A percentile compares a stretch with the other conserved stretches of the same genome.
phyloP scores from a whole-genome alignment of 495 filamentous ascomycete genomes.

The Aspergillus incahuasiensis region DNA sequence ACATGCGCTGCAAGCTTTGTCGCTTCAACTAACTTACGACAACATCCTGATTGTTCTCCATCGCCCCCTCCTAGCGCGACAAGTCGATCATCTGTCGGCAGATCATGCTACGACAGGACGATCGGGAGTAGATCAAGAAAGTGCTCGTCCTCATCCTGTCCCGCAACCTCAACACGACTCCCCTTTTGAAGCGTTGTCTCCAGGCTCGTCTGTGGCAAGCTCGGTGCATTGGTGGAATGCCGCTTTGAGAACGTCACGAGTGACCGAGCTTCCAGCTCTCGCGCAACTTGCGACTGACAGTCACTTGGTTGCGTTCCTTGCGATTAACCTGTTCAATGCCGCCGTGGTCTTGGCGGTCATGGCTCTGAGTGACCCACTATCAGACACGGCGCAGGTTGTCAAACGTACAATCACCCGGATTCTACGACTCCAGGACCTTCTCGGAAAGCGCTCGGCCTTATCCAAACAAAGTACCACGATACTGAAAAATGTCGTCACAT shows the following conservation, averaged over 20 bases:
- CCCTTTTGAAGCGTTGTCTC: background rate
- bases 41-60: constrained; percentile 33
- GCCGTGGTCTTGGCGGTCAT: constrained; percentile 30
- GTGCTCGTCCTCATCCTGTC: background rate
- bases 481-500: constrained; percentile 23
- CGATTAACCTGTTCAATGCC: constrained; percentile 34
- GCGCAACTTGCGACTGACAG: constrained; percentile 26
- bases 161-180: background rate
- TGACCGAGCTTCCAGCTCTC: constrained; percentile 23
- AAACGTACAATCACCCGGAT: constrained; percentile 32
- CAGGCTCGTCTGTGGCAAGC: background rate
- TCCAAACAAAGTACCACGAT: constrained; percentile 29
- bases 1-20: constrained; percentile 25
- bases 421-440: constrained; percentile 25
- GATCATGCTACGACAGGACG: background rate
- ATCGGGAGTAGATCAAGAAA: background rate
- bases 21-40: constrained; percentile 32
- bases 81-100: constrained; percentile 22
- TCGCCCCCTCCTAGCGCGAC: constrained; percentile 26
- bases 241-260: constrained; percentile 26
- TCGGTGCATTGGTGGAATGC: constrained; percentile 28
- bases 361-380: constrained; percentile 30
- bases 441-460: constrained; percentile 25
- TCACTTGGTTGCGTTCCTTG: constrained; percentile 31
- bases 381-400: constrained; percentile 29